Base-by-base conservation (phyloP, 805 yeast species). In the Lipomyces sp. region DNA sequence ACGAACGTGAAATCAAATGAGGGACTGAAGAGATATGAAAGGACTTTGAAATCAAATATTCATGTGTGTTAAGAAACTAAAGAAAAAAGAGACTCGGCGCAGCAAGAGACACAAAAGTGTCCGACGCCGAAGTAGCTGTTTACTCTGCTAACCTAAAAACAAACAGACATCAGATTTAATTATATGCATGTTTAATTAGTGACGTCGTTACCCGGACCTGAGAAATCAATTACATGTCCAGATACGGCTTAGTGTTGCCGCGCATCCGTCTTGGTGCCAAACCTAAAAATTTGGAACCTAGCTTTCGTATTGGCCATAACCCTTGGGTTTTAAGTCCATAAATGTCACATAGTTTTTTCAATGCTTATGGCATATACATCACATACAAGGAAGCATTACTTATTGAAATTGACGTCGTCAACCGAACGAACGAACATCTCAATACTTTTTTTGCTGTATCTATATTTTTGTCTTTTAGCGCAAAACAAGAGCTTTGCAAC, bases 201-300 rank as follows among this genome's bases (percentile, higher is more conserved):
- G 34, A 51, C 13, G 54, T 29, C 15, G 35, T 32, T 51, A 51
- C 54, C 54, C 54, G 54, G 54, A 11, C 15, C 10, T 51, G 8
- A 24, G 24, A 24, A 24, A 32, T 11, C n/a, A 1, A 51, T 51
- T 51, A 51, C 35, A 51, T 4, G 24, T 51, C 54, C 24, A 29
- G 15, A 51, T 29, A n/a, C 24, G 54, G 54, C 34, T 51, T 42
- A 42, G 48, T n/a, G 48, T 24, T 24, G 24, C 24, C 1, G 24
- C 24, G 24, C 1, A 24, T 24, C 24, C 24, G 24, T 24, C 24
- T 24, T 24, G 24, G 24, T 24, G 24, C 24, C 24, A 24, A 24
- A 24, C 24, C 24, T 24, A 24, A 24, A 24, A 24, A 24, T 24
- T 24, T 24, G 24, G 24, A 24, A 24, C 24, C 24, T 24, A 24